A percentile compares a stretch with the other conserved stretches of the same genome.
Evolutionary conservation across 2,329 filamentous ascomycete genomes (phyloP).

Genomic region (Pseudogymnoascus sp.): DNA sequence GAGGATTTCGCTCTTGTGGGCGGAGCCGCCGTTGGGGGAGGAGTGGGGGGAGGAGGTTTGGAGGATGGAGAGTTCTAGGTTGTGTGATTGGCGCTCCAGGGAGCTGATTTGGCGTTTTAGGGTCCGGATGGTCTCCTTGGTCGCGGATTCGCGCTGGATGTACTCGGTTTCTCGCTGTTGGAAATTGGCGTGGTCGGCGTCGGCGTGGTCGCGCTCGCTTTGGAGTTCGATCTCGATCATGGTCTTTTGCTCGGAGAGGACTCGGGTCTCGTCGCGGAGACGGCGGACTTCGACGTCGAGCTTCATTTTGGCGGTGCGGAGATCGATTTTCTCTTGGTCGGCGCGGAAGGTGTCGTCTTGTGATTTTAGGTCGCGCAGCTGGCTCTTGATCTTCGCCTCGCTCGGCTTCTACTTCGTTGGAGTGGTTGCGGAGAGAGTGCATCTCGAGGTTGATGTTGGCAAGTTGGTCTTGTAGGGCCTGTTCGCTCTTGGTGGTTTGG

Average conservation of each 20-base stretch:
- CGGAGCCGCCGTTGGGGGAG: constrained; percentile 44
- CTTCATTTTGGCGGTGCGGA: constrained; percentile 61
- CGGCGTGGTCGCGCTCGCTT: constrained; percentile 59
- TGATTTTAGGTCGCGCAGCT: constrained; percentile 49
- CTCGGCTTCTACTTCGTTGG: constrained; percentile 55
- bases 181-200: constrained; percentile 27
- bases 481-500: constrained; percentile 53
- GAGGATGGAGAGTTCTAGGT: constrained; percentile 51
- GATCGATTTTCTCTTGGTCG: constrained; percentile 63
- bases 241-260: constrained; percentile 49
- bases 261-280: constrained; percentile 56
- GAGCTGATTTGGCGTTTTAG: constrained; percentile 61
- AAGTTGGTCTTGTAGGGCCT: constrained; percentile 57
- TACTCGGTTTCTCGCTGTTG: constrained; percentile 56
- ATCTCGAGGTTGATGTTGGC: constrained; percentile 54
- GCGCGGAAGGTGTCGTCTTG: constrained; percentile 51
- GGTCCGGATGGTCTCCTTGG: constrained; percentile 55
- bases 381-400: constrained; percentile 59
- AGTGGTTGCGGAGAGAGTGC: constrained; percentile 48
- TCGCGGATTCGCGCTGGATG: constrained; percentile 57
- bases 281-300: constrained; percentile 61
- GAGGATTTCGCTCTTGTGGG: constrained; percentile 49
- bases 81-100: constrained; percentile 61
- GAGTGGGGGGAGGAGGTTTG: constrained; percentile 40
- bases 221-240: constrained; percentile 58